These are phyloP conservation scores for Olyra latifolia DNA, from an alignment of 176 grass and related monocot genomes.

Conservation along the genomic window DNA sequence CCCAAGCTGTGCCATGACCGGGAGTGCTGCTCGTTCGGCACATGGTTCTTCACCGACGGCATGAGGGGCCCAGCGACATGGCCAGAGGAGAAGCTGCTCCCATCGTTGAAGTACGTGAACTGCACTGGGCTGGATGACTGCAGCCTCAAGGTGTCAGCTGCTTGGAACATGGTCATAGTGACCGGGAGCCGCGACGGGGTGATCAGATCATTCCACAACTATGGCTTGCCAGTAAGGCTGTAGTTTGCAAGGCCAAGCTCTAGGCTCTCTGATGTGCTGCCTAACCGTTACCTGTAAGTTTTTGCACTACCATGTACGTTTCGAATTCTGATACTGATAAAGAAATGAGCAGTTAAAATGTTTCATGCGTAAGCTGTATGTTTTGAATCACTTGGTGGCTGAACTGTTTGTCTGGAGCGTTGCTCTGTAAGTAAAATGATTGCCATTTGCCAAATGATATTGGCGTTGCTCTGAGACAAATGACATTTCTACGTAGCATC, in stretches of 20 bases:
- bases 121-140: background rate
- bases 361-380: background rate
- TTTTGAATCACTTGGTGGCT: background rate
- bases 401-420: background rate
- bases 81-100: constrained; percentile 74
- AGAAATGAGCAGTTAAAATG: background rate
- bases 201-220: constrained; percentile 81
- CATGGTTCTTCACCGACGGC: constrained; percentile 51
- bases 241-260: constrained; percentile 8
- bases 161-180: constrained; percentile 61
- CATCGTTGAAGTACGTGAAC: background rate
- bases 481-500: background rate
- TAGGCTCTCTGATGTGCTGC: background rate
- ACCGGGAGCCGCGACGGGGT: constrained; percentile 64
- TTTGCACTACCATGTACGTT: background rate
- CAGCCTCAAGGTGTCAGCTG: constrained; percentile 21
- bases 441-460: too few relatives aligned
- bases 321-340: background rate
- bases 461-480: too few relatives aligned
- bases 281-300: background rate
- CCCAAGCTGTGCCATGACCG: constrained; percentile 27
- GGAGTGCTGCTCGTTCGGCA: constrained; percentile 50
- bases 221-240: constrained; percentile 68
- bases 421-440: background rate
- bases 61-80: constrained; percentile 48